A percentile compares a stretch with the other conserved stretches of the same genome.
Evolutionary conservation across 345 rosid genomes (phyloP).

Genomic region (Rhodomyrtus tomentosa): DNA sequence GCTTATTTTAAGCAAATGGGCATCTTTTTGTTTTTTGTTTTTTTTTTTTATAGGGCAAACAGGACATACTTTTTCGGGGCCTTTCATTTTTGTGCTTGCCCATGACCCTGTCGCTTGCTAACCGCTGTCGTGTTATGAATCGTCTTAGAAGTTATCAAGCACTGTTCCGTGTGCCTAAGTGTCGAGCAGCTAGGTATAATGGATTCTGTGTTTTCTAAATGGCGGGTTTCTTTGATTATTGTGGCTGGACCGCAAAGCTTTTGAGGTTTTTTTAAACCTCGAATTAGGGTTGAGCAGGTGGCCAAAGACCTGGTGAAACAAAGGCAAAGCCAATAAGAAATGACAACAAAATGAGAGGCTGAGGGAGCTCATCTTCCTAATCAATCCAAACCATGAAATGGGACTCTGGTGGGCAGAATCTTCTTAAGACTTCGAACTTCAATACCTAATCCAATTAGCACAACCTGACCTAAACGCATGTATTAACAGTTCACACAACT

Average conservation of each 20-base stretch:
- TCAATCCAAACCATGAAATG: neutral
- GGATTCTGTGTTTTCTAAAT: neutral
- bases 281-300: neutral
- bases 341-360: neutral
- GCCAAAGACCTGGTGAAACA: neutral
- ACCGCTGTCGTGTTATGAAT: neutral
- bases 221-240: neutral
- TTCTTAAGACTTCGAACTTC: neutral
- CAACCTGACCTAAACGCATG: neutral
- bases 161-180: neutral
- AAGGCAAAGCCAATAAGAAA: neutral
- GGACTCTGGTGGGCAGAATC: neutral
- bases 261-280: neutral
- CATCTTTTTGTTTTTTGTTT: neutral
- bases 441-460: neutral
- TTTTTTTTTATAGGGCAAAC: neutral
- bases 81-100: neutral
- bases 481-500: neutral
- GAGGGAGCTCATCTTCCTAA: neutral
- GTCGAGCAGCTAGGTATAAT: neutral
- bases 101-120: neutral
- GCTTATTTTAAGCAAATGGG: constrained; percentile 3
- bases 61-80: neutral
- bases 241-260: neutral
- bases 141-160: neutral